Base-by-base conservation (phyloP, 1,284 basidiomycete species). In the Hemileia vastatrix region DNA sequence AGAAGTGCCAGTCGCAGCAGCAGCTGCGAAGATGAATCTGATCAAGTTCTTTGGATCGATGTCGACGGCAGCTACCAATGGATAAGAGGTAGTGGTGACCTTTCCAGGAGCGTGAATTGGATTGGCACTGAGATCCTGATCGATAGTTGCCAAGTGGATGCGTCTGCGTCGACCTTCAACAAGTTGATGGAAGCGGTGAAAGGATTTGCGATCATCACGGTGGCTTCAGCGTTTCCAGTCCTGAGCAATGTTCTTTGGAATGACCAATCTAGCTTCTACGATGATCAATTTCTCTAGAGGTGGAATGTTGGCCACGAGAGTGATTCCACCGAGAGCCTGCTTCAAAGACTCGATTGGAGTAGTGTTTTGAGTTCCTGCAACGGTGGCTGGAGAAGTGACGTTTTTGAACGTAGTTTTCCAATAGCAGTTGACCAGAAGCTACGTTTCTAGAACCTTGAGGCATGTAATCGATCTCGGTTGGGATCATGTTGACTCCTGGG, bases 171-270 rank as follows among this genome's bases (percentile, higher is more conserved):
- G n/a, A 88, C 77, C 60, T 78, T 73, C 32, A 85, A 71, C 18
- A 88, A 72, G 72, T 85, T 86, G 73, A 88, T 83, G 68, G 83
- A 83, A 9, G 86, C 86, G 0, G 85, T 87, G 77, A 88, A 88
- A 1, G 86, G 86, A 70, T 88, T 89, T 13, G 77, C 77, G 49
- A 88, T 78, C 1, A 77, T 77, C 68, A 86, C 84, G 0, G 81
- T 77, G 1, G 81, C 78, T 24, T 78, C 77, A 1, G 84, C 84
- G 27, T 84, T 72, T 6, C 82, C 83, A 0, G 82, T 85, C 64
- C n/a, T 79, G 19, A 33, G 53, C 67, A 27, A 77, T 76, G 67
- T 76, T 66, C 54, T 68, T 68, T 15, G 76, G 76, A 64, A 77
- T 72, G n/a, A 57, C 65, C 18, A 77, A 67, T 18, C 63, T 57